Evolutionary conservation across 805 yeast species (phyloP).

Genomic region (Ogataea chonburiensis): DNA sequence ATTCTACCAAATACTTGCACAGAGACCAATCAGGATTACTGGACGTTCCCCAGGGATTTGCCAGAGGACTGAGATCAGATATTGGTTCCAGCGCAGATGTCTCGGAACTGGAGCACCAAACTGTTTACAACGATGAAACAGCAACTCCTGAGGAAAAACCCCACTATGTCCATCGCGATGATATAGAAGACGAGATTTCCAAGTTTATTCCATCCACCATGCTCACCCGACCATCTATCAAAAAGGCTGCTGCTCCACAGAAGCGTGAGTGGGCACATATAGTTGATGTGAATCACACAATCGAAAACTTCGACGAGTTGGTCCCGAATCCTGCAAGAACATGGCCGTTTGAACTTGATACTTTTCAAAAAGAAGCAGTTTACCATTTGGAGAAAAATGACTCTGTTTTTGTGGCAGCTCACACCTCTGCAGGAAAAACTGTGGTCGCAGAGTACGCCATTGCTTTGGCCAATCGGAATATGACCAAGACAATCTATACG

Average conservation of each 20-base stretch:
- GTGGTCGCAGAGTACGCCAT: constrained; percentile 98
- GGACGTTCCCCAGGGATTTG: constrained; percentile 79
- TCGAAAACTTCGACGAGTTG: constrained; percentile 81
- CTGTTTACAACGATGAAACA: constrained; percentile 11
- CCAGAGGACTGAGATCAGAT: constrained; percentile 58
- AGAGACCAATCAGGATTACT: constrained; percentile 73
- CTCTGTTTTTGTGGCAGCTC: constrained; percentile 98
- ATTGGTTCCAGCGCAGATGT: constrained; percentile 7
- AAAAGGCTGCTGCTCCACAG: constrained; percentile 11
- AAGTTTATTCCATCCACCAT: constrained; percentile 30
- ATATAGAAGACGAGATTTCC: constrained; percentile 28
- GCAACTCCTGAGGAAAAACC: constrained; percentile 13
- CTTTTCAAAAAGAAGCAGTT: constrained; percentile 95
- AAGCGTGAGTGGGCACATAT: constrained; percentile 88
- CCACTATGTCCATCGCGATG: constrained; percentile 10
- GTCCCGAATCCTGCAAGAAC: constrained; percentile 91
- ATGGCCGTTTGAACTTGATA: constrained; percentile 94
- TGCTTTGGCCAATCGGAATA: constrained; percentile 92
- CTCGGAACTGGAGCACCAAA: constrained; percentile 5
- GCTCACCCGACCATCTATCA: constrained; percentile 27
- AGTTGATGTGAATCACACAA: constrained; percentile 79
- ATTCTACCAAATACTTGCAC: constrained; percentile 47
- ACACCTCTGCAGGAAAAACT: constrained; percentile 97
- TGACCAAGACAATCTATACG: constrained; percentile 96
- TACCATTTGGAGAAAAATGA: constrained; percentile 97